Evolutionary conservation across 176 grass and related monocot genomes (phyloP), one percentile per base, ranked within the genome.

Genomic region (Oryza coarctata): DNA sequence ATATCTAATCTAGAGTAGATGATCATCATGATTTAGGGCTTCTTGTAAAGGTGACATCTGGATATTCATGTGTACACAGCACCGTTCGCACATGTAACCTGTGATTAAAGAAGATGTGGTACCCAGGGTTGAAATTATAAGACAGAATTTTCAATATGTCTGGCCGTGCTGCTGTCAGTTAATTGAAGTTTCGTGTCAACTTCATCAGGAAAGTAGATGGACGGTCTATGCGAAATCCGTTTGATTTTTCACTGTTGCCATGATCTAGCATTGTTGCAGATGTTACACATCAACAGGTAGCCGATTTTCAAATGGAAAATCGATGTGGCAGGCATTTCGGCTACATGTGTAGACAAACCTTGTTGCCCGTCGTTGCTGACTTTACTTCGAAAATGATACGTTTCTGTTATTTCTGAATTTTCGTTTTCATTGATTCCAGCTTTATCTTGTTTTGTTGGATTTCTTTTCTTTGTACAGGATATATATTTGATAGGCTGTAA

Each of bases 11-110:
- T 45, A 45, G 55, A 62, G 64, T 25, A 27, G 28, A 76, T 47
- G 49, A 32, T 36, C 67, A 47, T 52, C 40, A 14, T 50, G 76
- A 58, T 30, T 79, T 28, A 45, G 35, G n/a, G 75, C 22, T 40
- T 18, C 22, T 3, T 76, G 32, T 34, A 15, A 20, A 34, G 65
- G 8, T 49, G 73, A 73, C 80, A 88, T 70, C 67, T 83, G 75
- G 34, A 73, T 43, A 73, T 73, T 73, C 80, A 44, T 78, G 60
- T 60, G 57, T 67, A 78, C 65, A 76, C 74, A 43, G 17, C 74
- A 55, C 67, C 58, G 74, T 38, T 57, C 6, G 61, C 41, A 63
- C 74, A 44, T 83, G 26, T 23, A 38, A 80, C 77, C 58, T 22
- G 31, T 68, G 31, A 55, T 26, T 35, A 4, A 50, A 67, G 29